Evolutionary conservation across 2,329 filamentous ascomycete species (phyloP).

Genomic region (Alternaria metachromatica): DNA sequence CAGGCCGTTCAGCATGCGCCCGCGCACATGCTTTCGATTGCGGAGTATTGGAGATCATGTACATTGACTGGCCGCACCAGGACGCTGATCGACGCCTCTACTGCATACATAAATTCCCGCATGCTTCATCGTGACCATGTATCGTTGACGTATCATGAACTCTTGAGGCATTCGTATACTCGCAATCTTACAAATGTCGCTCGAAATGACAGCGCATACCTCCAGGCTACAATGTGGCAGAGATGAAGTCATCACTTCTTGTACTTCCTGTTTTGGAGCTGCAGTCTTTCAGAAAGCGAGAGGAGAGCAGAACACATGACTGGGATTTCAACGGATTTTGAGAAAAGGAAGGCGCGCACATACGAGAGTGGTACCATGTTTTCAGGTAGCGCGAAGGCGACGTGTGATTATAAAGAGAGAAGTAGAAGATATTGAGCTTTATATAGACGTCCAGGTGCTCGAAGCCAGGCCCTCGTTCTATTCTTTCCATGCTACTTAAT

Average conservation of each 20-base stretch:
- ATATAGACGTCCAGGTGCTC: background rate
- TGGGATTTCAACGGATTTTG: too few species aligned
- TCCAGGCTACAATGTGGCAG: background rate
- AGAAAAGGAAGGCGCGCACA: background rate
- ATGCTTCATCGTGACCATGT: background rate
- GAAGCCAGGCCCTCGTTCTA: too few species aligned
- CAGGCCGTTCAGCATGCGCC: background rate
- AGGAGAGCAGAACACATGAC: background rate
- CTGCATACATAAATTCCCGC: background rate
- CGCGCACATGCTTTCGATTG: background rate
- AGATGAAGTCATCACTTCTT: background rate
- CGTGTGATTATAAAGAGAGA: background rate
- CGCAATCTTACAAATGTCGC: background rate
- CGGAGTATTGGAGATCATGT: background rate
- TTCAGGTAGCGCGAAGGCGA: background rate
- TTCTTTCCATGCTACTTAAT: too few species aligned
- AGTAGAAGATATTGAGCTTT: rapidly evolving
- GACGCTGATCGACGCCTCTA: background rate
- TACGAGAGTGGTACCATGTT: too few species aligned
- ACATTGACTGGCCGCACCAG: background rate
- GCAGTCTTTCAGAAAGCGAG: background rate
- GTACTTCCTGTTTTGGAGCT: background rate
- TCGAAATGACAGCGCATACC: background rate
- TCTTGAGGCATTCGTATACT: background rate
- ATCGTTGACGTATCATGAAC: background rate